phyloP scores from a whole-genome alignment of 495 filamentous ascomycete genomes.

The Aspergillus avenaceus region DNA sequence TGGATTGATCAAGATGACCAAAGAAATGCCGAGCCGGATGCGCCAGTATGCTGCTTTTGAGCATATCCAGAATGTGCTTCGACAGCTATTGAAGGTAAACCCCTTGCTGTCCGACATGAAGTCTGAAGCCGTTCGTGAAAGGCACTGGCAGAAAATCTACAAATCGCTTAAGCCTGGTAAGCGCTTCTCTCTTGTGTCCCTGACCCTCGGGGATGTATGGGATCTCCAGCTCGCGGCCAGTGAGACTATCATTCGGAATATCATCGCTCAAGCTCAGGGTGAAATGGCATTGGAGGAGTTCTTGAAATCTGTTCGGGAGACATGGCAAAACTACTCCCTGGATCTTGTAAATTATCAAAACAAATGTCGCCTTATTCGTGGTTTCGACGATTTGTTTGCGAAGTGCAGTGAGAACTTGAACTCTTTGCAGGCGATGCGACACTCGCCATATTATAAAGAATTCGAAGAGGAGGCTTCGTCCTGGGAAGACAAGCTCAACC shows the following conservation, averaged over 20 bases:
- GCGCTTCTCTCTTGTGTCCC: conserved; percentile 84
- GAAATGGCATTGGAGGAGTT: conserved; percentile 99
- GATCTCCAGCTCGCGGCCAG: conserved; percentile 84
- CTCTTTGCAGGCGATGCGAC: conserved; percentile 96
- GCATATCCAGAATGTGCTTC: conserved; percentile 89
- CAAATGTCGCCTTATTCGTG: conserved; percentile 93
- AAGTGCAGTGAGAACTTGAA: conserved; percentile 98
- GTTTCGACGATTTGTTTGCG: conserved; percentile 96
- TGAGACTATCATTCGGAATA: conserved; percentile 81
- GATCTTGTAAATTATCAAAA: conserved; percentile 97
- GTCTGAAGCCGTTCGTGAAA: conserved; percentile 91
- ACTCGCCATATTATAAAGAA: conserved; percentile 98
- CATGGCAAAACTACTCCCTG: conserved; percentile 89
- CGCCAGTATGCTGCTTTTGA: conserved; percentile 98
- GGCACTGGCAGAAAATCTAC: conserved; percentile 97
- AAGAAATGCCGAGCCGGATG: conserved; percentile 99
- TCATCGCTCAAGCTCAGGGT: conserved; percentile 92
- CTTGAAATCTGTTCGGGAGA: conserved; percentile 92
- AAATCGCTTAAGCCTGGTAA: conserved; percentile 87
- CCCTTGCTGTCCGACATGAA: conserved; percentile 84
- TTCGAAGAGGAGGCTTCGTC: conserved; percentile 94
- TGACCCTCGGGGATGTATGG: conserved; percentile 97
- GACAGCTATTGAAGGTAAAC: conserved; percentile 84
- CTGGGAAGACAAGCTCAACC: conserved; percentile 98
- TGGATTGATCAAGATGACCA: conserved; percentile 92